Percentiles rank a stretch among this genome's conserved stretches.
phyloP scores from a whole-genome alignment of 2,329 filamentous ascomycete genomes.

The Hortaea werneckii region DNA sequence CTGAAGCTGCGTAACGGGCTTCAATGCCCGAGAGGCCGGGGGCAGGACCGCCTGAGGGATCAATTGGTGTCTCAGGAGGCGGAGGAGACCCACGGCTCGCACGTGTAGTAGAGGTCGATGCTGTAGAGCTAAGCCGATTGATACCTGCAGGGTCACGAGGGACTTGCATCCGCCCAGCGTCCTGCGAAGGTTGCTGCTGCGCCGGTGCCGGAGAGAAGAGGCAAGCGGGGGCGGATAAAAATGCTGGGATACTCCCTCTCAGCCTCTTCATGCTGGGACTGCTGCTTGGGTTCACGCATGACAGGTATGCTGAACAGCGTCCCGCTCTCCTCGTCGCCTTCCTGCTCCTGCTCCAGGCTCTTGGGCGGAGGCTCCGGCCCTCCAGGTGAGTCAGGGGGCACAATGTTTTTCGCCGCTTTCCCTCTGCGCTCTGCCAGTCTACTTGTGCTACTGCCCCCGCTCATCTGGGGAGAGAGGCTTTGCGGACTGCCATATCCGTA shows the following conservation, averaged over 20 bases:
- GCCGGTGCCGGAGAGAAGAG: slow-evolving; percentile 7
- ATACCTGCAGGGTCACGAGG: slow-evolving; percentile 42
- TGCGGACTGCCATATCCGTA: slow-evolving; percentile 32
- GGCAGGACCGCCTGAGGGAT: slow-evolving; percentile 26
- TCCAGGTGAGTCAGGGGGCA: slow-evolving; percentile 73
- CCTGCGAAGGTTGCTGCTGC: slow-evolving; percentile 9
- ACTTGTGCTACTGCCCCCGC: slow-evolving; percentile 36
- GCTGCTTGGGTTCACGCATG: slow-evolving; percentile 1
- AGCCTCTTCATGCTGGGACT: not conserved
- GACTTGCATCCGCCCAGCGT: slow-evolving; percentile 36
- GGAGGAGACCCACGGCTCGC: slow-evolving; percentile 89
- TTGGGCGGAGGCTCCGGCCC: slow-evolving; percentile 60
- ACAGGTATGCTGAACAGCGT: slow-evolving; percentile 11
- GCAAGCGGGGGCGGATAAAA: slow-evolving; percentile 48
- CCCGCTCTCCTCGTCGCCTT: slow-evolving; percentile 7
- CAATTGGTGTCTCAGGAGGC: slow-evolving; percentile 75
- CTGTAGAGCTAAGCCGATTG: slow-evolving; percentile 64
- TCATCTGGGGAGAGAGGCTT: slow-evolving; percentile 21
- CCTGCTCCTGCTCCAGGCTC: slow-evolving; percentile 37
- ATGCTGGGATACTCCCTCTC: slow-evolving; percentile 28
- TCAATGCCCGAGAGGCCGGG: slow-evolving; percentile 61
- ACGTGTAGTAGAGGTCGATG: slow-evolving; percentile 85
- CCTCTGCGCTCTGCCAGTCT: slow-evolving; percentile 72
- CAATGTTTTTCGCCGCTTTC: slow-evolving; percentile 61
- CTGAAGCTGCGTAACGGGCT: slow-evolving; percentile 79